Evolutionary conservation across 441 rosid species (phyloP), one percentile per base, ranked within the genome.

Genomic region (Gossypium trilobum): DNA sequence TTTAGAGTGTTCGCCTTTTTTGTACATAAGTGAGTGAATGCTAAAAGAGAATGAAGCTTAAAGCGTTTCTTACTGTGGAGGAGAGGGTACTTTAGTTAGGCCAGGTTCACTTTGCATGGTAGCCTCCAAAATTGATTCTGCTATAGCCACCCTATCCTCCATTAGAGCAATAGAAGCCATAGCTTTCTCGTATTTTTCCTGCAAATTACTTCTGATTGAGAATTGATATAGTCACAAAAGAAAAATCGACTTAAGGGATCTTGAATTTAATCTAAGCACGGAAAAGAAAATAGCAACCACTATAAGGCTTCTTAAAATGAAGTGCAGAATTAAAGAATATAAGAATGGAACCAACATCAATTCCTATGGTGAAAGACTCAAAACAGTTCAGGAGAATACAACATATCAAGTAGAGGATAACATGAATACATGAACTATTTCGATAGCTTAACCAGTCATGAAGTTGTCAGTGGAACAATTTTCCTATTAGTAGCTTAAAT

Each of bases 111-210:
- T 85, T 71, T 85, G 88, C 77, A 83, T 51, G 46, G 93, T 88
- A 75, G 93, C 93, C 81, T 87, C 89, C 72, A 88, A 73, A 39
- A 85, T 83, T 51, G 91, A 82, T 80, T 88, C 93, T 71, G 91
- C 93, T 81, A 88, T 81, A 64, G 86, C 85, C 36, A 81, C 79
- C 82, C 86, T 82, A 83, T 87, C 85, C 78, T 85, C 85, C 91
- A 87, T 83, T 64, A 82, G 83, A 72, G 86, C 81, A 44, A 88
- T 71, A 16, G 86, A 80, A 71, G 77, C 75, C 74, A 62, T 73
- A 77, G 85, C 85, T 78, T 82, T 84, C 72, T 87, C 93, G 71
- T 87, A 87, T 74, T 85, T 85, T 77, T 87, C 93, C 93, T 88
- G 86, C 62, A 66, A 14, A 75, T 22, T 69, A 69, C 52, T 42